These are phyloP conservation scores for Saitozyma sp. DNA, from an alignment of 768 basidiomycete species.

Conservation along the genomic window DNA sequence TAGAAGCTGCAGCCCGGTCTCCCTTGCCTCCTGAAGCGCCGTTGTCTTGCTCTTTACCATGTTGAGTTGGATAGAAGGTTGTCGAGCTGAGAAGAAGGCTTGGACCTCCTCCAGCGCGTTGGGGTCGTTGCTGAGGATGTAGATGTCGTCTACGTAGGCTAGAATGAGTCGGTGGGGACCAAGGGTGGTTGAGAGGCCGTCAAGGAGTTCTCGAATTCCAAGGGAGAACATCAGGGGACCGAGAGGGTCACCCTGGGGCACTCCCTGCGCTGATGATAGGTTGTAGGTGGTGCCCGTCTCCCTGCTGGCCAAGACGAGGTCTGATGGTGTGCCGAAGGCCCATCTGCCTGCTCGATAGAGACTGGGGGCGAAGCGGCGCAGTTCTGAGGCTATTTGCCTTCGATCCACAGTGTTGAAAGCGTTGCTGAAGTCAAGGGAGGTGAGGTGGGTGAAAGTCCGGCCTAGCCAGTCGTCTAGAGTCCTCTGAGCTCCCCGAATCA, in stretches of 20 bases:
- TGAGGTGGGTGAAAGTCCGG: conserved; percentile 14
- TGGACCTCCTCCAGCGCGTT: background rate
- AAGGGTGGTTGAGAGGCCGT: conserved; percentile 3
- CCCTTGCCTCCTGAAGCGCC: no score
- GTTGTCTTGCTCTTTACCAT: no score
- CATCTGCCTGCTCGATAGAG: conserved; percentile 12
- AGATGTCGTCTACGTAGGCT: conserved; percentile 26
- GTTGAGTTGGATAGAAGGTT: no score
- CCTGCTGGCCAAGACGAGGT: conserved; percentile 3
- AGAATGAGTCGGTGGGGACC: conserved; percentile 10
- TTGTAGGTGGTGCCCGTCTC: background rate
- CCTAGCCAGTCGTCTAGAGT: conserved; percentile 13
- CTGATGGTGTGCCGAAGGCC: conserved; percentile 2
- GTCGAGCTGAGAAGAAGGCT: no score
- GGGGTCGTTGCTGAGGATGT: background rate
- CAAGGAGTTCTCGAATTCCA: conserved; percentile 9
- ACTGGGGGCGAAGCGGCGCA: conserved; percentile 18
- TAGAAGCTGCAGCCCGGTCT: no score
- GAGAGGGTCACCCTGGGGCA: conserved; percentile 35
- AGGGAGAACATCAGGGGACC: conserved; percentile 30
- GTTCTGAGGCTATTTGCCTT: background rate
- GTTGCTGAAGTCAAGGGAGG: conserved; percentile 29
- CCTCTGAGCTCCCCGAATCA: conserved; percentile 14
- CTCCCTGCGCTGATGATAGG: conserved; percentile 23
- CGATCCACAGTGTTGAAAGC: conserved; percentile 32